Evolutionary conservation across 768 basidiomycete species (phyloP).

Genomic region (Xerocomellus chrysenteron): DNA sequence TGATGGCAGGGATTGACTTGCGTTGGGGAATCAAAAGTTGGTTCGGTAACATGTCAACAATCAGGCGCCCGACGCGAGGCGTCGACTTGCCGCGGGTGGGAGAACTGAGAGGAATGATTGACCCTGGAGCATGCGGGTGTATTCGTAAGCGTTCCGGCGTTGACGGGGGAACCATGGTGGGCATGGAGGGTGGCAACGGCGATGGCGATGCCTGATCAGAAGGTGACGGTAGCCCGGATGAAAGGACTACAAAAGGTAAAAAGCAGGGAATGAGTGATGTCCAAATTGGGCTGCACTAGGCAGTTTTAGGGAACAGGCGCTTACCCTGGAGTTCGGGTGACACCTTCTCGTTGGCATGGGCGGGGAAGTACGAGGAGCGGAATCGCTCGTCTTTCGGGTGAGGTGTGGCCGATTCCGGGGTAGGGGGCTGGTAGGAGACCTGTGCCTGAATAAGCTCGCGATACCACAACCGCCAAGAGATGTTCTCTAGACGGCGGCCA

Average conservation of each 20-base stretch:
- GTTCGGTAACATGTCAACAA: slow-evolving; percentile 59
- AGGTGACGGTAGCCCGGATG: slow-evolving; percentile 26
- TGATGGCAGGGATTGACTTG: slow-evolving; percentile 2
- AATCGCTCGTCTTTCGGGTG: slow-evolving; percentile 20
- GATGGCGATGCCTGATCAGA: slow-evolving; percentile 31
- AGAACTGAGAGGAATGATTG: slow-evolving; percentile 8
- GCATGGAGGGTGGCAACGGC: slow-evolving; percentile 25
- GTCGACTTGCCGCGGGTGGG: slow-evolving; percentile 22
- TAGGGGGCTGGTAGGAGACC: slow-evolving; percentile 23
- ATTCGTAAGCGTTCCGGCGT: slow-evolving; percentile 31
- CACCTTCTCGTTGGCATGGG: slow-evolving; percentile 15
- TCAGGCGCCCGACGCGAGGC: slow-evolving; percentile 44
- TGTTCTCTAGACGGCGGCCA: slow-evolving; percentile 82
- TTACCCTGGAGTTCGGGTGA: slow-evolving; percentile 15
- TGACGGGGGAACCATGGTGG: slow-evolving; percentile 17
- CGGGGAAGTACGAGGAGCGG: slow-evolving; percentile 28
- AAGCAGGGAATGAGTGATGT: slow-evolving; percentile 9
- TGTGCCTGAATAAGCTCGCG: slow-evolving; percentile 51
- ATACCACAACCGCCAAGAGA: slow-evolving; percentile 85
- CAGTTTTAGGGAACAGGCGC: slow-evolving; percentile 12
- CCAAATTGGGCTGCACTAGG: slow-evolving; percentile 12
- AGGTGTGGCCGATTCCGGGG: slow-evolving; percentile 26
- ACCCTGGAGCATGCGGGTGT: slow-evolving; percentile 21
- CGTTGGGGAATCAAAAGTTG: slow-evolving; percentile 29
- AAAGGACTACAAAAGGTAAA: slow-evolving; percentile 25